phyloP scores from a whole-genome alignment of 352 stramenopile genomes.

The Phytophthora litchii region DNA sequence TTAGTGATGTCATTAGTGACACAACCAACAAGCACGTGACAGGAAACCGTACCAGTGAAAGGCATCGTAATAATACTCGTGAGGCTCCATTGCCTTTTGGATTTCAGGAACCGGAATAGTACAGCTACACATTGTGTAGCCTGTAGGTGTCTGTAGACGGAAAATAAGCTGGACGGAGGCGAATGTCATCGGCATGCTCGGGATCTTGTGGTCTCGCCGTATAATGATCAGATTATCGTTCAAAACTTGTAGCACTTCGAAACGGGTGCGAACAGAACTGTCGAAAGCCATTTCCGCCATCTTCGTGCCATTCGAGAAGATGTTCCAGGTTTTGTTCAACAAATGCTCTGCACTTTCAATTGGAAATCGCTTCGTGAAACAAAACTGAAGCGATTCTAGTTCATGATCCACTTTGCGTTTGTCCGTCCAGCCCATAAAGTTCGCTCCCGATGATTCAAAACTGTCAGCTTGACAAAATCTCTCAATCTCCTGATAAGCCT shows the following conservation, averaged over 20 bases:
- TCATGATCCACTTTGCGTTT: constrained; percentile 43
- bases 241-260: constrained; percentile 52
- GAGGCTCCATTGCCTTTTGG: constrained; percentile 39
- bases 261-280: constrained; percentile 46
- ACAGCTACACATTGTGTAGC: constrained; percentile 58
- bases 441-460: constrained; percentile 35
- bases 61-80: constrained; percentile 63
- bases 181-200: constrained; percentile 49
- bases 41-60: constrained; percentile 47
- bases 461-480: constrained; percentile 31
- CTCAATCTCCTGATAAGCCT: constrained; percentile 52
- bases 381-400: constrained; percentile 39
- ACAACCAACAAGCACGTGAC: neutral
- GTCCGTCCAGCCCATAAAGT: constrained; percentile 59
- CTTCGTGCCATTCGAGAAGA: constrained; percentile 41
- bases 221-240: constrained; percentile 63
- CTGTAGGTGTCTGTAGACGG: constrained; percentile 50
- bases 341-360: constrained; percentile 36
- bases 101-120: constrained; percentile 58
- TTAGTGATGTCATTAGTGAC: neutral
- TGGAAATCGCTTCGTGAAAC: constrained; percentile 42
- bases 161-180: constrained; percentile 62
- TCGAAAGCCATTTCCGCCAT: constrained; percentile 51
- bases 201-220: constrained; percentile 51
- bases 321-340: constrained; percentile 44